Base-by-base conservation (phyloP, 108 stramenopile genomes). In the Discostella stelligeroides region DNA sequence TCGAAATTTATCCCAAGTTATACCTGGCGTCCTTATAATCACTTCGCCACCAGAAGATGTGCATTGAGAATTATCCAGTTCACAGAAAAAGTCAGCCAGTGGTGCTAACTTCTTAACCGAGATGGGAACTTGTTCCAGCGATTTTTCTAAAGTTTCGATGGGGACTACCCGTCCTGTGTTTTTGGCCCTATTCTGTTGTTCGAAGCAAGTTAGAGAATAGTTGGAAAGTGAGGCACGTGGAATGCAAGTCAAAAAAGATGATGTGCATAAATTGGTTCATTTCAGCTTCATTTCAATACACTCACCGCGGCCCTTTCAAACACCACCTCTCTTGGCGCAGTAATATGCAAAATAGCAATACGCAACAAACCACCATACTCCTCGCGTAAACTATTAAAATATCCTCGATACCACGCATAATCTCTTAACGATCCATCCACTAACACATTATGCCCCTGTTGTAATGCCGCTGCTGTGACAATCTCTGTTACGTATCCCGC, bases 391-490 rank as follows among this genome's bases (percentile, higher is more conserved):
- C 55, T 40, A 39, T 63, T 50, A 64, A 94, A 94, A 57, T 92
- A 92, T 7, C 46, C 49, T 30, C 63, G 39, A 70, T 94, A 94
- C 95, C 95, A 96, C 23, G 75, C 60, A 20, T 73, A 60, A 73
- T 96, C 93, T 21, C 87, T 46, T 28, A 96, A 82, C 25, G 80
- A 80, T 9, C 95, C 95, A 78, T 96, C 95, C 47, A 92, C 90
- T 28, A 94, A 60, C 6, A 96, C 90, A 71, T 94, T 92, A 28
- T 82, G 65, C 4, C 86, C 84, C 12, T 58, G 21, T 4, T 79
- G 47, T 59, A 95, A 65, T 9, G 89, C 92, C 14, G 69, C 81
- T 34, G 73, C 66, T 7, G 90, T 85, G 1, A 85, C 58, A 10
- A 92, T 79, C 72, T 92, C 91, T 12, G 85, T 82, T 17, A 92